A percentile compares a stretch with the other conserved stretches of the same genome.
Evolutionary conservation across 2,329 filamentous ascomycete genomes (phyloP).

Genomic region (Xylaria digitata): DNA sequence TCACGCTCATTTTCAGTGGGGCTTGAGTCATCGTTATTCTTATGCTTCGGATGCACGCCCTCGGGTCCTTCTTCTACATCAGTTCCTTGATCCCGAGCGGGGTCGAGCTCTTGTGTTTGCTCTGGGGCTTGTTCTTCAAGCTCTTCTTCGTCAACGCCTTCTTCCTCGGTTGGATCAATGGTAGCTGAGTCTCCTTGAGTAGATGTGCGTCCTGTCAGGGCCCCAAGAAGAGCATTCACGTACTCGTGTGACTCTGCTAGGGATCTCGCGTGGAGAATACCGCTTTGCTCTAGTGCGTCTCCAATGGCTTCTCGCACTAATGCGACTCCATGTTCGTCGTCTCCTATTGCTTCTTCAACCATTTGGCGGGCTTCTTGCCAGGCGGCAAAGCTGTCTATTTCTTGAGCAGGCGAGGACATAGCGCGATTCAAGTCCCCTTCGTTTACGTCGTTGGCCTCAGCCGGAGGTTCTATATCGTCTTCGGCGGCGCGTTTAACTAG

Average conservation of each 20-base stretch:
- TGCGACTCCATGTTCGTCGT: constrained; percentile 65
- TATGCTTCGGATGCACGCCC: neutral
- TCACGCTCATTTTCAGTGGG: neutral
- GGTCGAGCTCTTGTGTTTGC: constrained; percentile 13
- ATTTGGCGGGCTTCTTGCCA: constrained; percentile 67
- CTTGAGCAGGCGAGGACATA: constrained; percentile 39
- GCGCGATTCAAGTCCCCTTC: constrained; percentile 14
- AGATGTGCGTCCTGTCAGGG: constrained; percentile 54
- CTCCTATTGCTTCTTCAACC: constrained; percentile 68
- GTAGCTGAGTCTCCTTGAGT: constrained; percentile 18
- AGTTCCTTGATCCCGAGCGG: neutral
- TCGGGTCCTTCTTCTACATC: constrained; percentile 9
- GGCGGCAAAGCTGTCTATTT: constrained; percentile 52
- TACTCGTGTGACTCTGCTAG: constrained; percentile 60
- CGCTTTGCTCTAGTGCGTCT: constrained; percentile 66
- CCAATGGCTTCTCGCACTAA: constrained; percentile 66
- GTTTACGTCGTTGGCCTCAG: constrained; percentile 39
- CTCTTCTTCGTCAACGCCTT: constrained; percentile 27
- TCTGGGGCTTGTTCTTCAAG: constrained; percentile 15
- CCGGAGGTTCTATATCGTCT: constrained; percentile 38
- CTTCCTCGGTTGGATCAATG: constrained; percentile 25
- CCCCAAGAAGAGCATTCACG: constrained; percentile 62
- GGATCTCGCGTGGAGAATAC: constrained; percentile 60
- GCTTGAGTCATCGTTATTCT: neutral
- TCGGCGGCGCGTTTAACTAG: constrained; percentile 52